Conservation (phyloP, 352 stramenopile genomes). For the Globisporangium uncinulatum region DNA sequence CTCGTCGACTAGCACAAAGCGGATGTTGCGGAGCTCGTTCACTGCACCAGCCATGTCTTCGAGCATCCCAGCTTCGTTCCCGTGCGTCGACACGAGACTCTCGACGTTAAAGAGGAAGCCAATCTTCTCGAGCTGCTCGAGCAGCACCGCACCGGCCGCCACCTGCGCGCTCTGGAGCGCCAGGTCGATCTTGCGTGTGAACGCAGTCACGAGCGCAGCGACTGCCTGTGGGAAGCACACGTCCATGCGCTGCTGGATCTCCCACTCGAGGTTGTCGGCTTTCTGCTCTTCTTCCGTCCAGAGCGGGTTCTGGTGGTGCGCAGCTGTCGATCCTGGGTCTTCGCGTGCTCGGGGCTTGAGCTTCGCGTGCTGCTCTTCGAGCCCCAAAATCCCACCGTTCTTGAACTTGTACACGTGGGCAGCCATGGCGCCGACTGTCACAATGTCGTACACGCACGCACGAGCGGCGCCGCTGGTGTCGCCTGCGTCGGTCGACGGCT, state of each 20-base stretch:
- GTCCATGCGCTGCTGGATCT: constrained; percentile 79
- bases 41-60: constrained; percentile 83
- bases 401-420: constrained; percentile 88
- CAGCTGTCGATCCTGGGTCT: constrained; percentile 28
- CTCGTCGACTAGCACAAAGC: constrained; percentile 76
- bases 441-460: constrained; percentile 66
- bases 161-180: constrained; percentile 48
- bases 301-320: constrained; percentile 59
- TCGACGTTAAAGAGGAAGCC: constrained; percentile 83
- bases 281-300: constrained; percentile 85
- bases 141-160: constrained; percentile 46
- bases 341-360: constrained; percentile 59
- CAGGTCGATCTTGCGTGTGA: constrained; percentile 76
- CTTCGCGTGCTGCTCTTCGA: constrained; percentile 71
- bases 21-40: constrained; percentile 77
- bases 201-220: constrained; percentile 71
- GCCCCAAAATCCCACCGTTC: constrained; percentile 69
- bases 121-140: constrained; percentile 73
- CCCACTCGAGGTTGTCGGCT: constrained; percentile 66
- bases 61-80: constrained; percentile 85
- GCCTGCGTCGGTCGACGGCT: constrained; percentile 21
- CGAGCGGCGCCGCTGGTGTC: constrained; percentile 9
- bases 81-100: constrained; percentile 79
- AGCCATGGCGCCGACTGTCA: constrained; percentile 83
- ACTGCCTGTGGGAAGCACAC: constrained; percentile 80